Base-by-base conservation (phyloP, 116 monocot species). In the Zostera marina region DNA sequence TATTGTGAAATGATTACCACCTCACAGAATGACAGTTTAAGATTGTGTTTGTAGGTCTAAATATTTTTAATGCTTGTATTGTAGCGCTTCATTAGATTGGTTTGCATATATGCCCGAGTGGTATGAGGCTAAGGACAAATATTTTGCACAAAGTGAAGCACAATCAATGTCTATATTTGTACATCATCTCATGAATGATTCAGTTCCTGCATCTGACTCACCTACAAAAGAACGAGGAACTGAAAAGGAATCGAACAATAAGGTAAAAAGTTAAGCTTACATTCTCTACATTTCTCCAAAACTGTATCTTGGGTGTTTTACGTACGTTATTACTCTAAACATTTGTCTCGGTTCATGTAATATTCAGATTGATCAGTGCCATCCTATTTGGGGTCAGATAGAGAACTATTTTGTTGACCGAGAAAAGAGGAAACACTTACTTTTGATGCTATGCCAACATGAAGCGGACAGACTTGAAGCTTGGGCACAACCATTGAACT, bases 401-500 rank as follows among this genome's bases (percentile, higher is more conserved):
- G 83, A 90, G 42, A 83, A 83, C 70, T 82, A 86, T 79, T 65
- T 71, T 46, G 24, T 56, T 66, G 90, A 70, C 59, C 48, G 81
- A 68, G 98, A 86, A 64, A 98, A 90, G 64, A 64, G 86, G 52
- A 98, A 79, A 41, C 90, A 98, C 21, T 67, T 98, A 63, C 86
- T 98, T 64, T 24, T 83, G 41, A 86, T 90, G 86, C 68, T 98
- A 52, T 83, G 83, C 69, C 98, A 98, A 63, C 79, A 98, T 79
- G 98, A 98, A 64, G 78, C 87, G 22, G 98, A 98, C 59, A 83
- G 98, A 45, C 87, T 90, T 70, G 98, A 98, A 81, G 91, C 90
- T 43, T 98, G 91, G 91, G 86, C 98, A 56, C 90, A 87, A 51
- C 90, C 83, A 42, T 67, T 90, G 60, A 90, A 83, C 74, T 76